Base-by-base conservation (phyloP, 208 protist genomes). In the Trypanosoma rangeli region DNA sequence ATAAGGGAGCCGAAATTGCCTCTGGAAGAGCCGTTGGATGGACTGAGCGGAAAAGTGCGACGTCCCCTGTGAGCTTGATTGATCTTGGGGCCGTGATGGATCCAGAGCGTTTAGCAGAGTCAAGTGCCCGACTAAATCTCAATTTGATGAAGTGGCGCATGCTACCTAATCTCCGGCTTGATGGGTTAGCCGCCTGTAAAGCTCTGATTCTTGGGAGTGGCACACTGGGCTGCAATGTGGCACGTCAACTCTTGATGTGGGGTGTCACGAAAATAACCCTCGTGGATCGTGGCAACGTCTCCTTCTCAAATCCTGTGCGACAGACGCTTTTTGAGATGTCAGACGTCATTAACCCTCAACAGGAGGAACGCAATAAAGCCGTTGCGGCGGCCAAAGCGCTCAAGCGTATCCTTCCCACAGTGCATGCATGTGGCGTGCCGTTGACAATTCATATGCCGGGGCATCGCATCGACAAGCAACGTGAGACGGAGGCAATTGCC, bases 141-240 rank as follows among this genome's bases (percentile, higher is more conserved):
- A 81, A 90, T 37, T 77, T 99, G 58, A 99, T 99, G 98, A 92
- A 98, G 69, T 99, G 98, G 98, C 86, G 98, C 26, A 84, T 98
- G 75, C 56, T 99, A 53, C 98, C 98, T 0, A 70, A 82, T 20
- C 78, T 99, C 12, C 72, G 98, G 26, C 84, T 99, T 28, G 86
- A 95, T n/a, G 48, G 56, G 16, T 62, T 99, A 0, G 65, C 82
- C n/a, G n/a, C 61, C 20, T 94, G 89, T 60, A 90, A 82, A 61
- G 97, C 90, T 35, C 84, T 99, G 0, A 74, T 99, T 10, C 79
- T 99, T 28, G 98, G 98, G 22, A 84, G 94, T 28, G 98, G 98
- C 31, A 99, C 98, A 8, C 87, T 99, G 10, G 98, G 98, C 33
- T 99, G 98, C 85, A 98, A 99, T 73, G 98, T 99, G 12, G 97